Evolutionary conservation across 1,139 yeast species (phyloP).

Genomic region (Geotrichum aggregatum): DNA sequence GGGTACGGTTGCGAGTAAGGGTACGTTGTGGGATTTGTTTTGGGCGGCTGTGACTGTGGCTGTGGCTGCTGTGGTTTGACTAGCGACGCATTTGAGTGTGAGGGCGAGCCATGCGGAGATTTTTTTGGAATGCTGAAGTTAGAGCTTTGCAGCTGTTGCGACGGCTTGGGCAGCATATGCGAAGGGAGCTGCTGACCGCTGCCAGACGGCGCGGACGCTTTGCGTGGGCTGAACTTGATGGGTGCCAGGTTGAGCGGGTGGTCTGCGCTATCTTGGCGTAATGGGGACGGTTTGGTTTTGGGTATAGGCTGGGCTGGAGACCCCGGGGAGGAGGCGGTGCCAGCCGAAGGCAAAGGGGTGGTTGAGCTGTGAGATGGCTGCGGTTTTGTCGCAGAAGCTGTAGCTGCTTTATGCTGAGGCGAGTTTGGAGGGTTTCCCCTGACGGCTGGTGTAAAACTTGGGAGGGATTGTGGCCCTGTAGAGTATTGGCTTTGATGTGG

Average conservation of each 20-base stretch:
- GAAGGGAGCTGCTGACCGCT: constrained; percentile 8
- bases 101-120: constrained; percentile 10
- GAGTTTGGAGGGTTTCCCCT: background rate
- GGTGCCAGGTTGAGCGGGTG: background rate
- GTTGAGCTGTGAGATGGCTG: background rate
- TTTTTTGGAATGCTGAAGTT: constrained; percentile 5
- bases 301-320: background rate
- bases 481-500: constrained; percentile 15
- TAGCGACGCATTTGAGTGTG: constrained; percentile 24
- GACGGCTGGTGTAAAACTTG: background rate
- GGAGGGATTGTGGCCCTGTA: constrained; percentile 9
- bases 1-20: constrained; percentile 10
- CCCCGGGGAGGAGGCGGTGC: background rate
- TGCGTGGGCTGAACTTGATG: constrained; percentile 6
- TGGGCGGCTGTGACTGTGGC: background rate
- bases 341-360: background rate
- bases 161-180: constrained; percentile 2
- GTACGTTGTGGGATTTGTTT: background rate
- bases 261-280: background rate
- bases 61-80: background rate
- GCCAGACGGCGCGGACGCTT: background rate
- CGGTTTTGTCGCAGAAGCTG: background rate
- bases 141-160: constrained; percentile 1
- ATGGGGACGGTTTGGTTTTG: background rate
- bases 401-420: background rate